Base-by-base conservation (phyloP, 2,329 filamentous ascomycete species). In the Cladosporium velox region DNA sequence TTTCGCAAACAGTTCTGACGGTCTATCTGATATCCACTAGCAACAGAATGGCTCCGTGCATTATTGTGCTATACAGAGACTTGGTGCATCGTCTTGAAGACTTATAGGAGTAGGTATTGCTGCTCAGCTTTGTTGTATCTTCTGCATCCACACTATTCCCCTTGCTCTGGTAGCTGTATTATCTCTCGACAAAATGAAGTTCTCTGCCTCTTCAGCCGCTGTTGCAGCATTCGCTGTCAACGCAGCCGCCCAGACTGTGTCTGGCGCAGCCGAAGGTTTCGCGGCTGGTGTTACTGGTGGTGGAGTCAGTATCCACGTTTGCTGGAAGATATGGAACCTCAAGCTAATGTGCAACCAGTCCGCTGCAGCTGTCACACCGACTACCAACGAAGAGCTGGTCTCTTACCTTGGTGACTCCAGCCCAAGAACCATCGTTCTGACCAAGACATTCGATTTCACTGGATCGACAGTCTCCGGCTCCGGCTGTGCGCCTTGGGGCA, bases 251-350 rank as follows among this genome's bases (percentile, higher is more conserved):
- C 69, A 71, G 52, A 71, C 67, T 8, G 75, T 77, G 4, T 70
- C 72, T 38, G 78, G 78, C 15, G 70, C 79, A 41, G 77, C 81
- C n/a, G 78, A 82, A 68, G 83, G 83, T 65, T 84, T 84, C 67
- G 83, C 82, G 18, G 75, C 78, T 66, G 85, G 85, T 59, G 84
- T 86, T 32, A 89, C 87, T 21, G 87, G 87, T 44, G 87, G 87
- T 72, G 87, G 86, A 24, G 24, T 24, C 24, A 24, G 24, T 24
- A 24, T 24, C 24, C 24, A 24, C 24, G 24, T 24, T 24, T 24
- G 24, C 24, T 24, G 24, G 24, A 24, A 24, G 24, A 24, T 24
- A 24, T 24, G 24, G 24, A 24, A 24, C 24, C 24, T 24, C 24
- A 24, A 24, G 24, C 24, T 24, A 24, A 24, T 24, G 24, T 24